A percentile compares a stretch with the other conserved stretches of the same genome.
Evolutionary conservation across 192 early-diverging fungal species (phyloP).

Genomic region (Umbelopsis isabellina): DNA sequence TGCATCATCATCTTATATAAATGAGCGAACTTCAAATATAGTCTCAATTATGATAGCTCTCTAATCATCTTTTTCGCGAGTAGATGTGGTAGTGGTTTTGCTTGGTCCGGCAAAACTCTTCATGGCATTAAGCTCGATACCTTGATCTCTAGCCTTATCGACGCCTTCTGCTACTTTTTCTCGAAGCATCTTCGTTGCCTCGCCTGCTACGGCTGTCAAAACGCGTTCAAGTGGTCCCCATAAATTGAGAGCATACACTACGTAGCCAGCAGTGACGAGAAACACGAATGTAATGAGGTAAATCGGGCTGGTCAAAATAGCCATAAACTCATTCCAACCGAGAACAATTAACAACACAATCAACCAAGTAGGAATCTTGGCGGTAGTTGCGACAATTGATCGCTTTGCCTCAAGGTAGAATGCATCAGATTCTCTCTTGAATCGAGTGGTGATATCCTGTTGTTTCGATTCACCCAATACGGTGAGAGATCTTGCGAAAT

Average conservation of each 20-base stretch:
- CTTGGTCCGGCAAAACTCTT: background rate
- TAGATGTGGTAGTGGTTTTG: background rate
- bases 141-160: slow-evolving; percentile 35
- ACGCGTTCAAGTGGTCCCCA: slow-evolving; percentile 65
- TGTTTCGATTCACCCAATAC: slow-evolving; percentile 63
- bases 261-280: slow-evolving; percentile 58
- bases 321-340: slow-evolving; percentile 96
- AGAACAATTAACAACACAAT: slow-evolving; percentile 75
- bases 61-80: slow-evolving; percentile 6
- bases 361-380: slow-evolving; percentile 87
- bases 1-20: background rate
- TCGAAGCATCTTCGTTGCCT: slow-evolving; percentile 44
- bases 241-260: slow-evolving; percentile 68
- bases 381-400: slow-evolving; percentile 85
- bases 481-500: slow-evolving; percentile 60
- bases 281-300: slow-evolving; percentile 73
- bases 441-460: slow-evolving; percentile 76
- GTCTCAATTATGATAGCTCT: slow-evolving; percentile 17
- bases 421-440: slow-evolving; percentile 88
- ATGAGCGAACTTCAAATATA: background rate
- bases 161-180: slow-evolving; percentile 38
- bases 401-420: slow-evolving; percentile 97
- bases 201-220: slow-evolving; percentile 38
- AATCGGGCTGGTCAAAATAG: slow-evolving; percentile 82
- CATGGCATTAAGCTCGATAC: slow-evolving; percentile 10